Percentiles rank a stretch among this genome's conserved stretches.
Evolutionary conservation across 129 eudicot species (phyloP).

Genomic region (Pseudognaphalium luteoalbum): DNA sequence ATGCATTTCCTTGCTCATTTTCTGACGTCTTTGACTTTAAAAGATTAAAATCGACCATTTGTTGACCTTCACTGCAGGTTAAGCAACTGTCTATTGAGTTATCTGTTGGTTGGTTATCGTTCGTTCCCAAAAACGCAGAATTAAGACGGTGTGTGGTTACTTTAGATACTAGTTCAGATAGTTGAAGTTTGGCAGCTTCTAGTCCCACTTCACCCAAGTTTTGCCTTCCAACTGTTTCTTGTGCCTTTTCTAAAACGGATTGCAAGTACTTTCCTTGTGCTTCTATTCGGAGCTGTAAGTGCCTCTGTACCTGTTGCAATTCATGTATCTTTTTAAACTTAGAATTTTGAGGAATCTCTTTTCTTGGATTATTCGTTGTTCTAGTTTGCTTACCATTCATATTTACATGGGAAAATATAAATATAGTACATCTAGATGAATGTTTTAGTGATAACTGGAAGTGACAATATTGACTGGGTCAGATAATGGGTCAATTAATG

Average conservation of each 20-base stretch:
- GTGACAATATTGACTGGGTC: not conserved
- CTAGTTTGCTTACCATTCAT: not conserved
- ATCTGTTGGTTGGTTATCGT: constrained; percentile 54
- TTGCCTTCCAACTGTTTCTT: constrained; percentile 78
- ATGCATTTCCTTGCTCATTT: constrained; percentile 34
- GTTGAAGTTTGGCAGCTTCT: constrained; percentile 69
- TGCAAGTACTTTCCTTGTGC: constrained; percentile 97
- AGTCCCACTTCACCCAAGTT: constrained; percentile 66
- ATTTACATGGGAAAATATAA: not conserved
- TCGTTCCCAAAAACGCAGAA: constrained; percentile 57
- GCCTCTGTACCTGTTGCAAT: constrained; percentile 69
- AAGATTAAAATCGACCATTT: constrained; percentile 41
- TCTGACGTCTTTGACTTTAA: constrained; percentile 33
- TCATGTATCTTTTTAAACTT: no score
- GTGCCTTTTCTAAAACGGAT: constrained; percentile 83
- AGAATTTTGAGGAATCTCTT: no score
- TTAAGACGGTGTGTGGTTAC: constrained; percentile 60
- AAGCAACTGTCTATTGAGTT: constrained; percentile 77
- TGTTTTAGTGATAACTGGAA: not conserved
- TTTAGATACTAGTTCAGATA: constrained; percentile 71
- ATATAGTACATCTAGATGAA: not conserved
- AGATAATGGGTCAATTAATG: not conserved
- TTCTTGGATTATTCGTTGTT: not conserved
- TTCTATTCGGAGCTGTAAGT: constrained; percentile 86
- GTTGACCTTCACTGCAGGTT: constrained; percentile 58